Evolutionary conservation across 768 basidiomycete species (phyloP).

Genomic region (Phlebiopsis gigantea): DNA sequence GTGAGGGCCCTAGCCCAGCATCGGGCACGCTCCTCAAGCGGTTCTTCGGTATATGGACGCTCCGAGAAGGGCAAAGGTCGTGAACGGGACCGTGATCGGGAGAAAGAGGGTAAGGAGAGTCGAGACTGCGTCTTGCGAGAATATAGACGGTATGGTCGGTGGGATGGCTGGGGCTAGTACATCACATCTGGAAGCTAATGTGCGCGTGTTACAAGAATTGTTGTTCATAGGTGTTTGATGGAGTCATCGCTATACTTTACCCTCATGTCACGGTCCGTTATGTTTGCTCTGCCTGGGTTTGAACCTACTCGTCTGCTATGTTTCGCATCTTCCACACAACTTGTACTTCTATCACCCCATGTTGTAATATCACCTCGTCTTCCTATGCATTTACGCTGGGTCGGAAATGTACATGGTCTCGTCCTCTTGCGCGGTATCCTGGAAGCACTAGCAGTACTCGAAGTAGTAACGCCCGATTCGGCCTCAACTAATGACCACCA

Average conservation of each 20-base stretch:
- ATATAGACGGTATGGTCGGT: conserved; percentile 77
- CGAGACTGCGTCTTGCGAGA: conserved; percentile 68
- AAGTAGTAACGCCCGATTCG: neutral
- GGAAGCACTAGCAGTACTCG: no score
- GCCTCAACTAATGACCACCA: neutral
- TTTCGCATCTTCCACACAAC: neutral
- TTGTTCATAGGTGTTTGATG: neutral
- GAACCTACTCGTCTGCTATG: neutral
- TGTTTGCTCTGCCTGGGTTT: neutral
- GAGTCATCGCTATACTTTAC: neutral
- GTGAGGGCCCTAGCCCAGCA: conserved; percentile 30
- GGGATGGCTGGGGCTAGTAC: conserved; percentile 73
- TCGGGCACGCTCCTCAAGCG: conserved; percentile 49
- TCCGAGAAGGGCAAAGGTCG: conserved; percentile 49
- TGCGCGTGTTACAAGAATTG: no score
- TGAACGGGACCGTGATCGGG: conserved; percentile 55
- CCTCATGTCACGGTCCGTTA: neutral
- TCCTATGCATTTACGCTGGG: no score
- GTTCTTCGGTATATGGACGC: conserved; percentile 44
- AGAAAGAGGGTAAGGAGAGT: conserved; percentile 54
- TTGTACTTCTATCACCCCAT: neutral
- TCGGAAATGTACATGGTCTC: no score
- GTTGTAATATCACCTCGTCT: neutral
- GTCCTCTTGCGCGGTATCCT: no score
- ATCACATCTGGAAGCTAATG: no score